These are phyloP conservation scores for Cordyceps cateniannulata DNA, from an alignment of 2,329 filamentous ascomycete species.

Conservation along the genomic window DNA sequence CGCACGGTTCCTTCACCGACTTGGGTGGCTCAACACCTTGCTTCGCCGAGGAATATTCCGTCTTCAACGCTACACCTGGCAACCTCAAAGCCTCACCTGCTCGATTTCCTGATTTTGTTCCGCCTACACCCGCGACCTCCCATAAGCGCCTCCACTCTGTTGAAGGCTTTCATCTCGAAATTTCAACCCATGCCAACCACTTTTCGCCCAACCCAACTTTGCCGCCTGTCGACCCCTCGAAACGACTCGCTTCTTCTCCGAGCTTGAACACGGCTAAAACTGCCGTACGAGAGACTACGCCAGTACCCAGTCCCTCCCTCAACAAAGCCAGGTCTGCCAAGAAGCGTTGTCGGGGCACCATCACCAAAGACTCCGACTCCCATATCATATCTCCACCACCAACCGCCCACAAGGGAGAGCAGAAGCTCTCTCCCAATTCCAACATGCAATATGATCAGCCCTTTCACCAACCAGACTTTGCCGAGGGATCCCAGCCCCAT, in stretches of 20 bases:
- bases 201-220: slow-evolving; percentile 48
- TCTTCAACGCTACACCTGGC: slow-evolving; percentile 58
- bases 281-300: slow-evolving; percentile 23
- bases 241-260: slow-evolving; percentile 53
- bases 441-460: slow-evolving; percentile 54
- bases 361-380: slow-evolving; percentile 29
- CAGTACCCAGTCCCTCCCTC: slow-evolving; percentile 23
- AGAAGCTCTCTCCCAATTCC: slow-evolving; percentile 48
- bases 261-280: slow-evolving; percentile 31
- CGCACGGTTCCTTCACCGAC: slow-evolving; percentile 41
- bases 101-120: slow-evolving; percentile 39
- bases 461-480: slow-evolving; percentile 46
- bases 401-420: slow-evolving; percentile 47
- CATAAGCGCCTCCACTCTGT: slow-evolving; percentile 48
- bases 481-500: slow-evolving; percentile 41
- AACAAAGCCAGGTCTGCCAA: slow-evolving; percentile 30
- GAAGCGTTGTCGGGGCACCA: slow-evolving; percentile 38
- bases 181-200: slow-evolving; percentile 57
- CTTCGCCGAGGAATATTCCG: slow-evolving; percentile 59
- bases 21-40: slow-evolving; percentile 51
- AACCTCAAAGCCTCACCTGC: slow-evolving; percentile 42
- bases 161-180: slow-evolving; percentile 42
- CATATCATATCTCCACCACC: slow-evolving; percentile 57
- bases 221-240: slow-evolving; percentile 54
- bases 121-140: slow-evolving; percentile 29